Evolutionary conservation across 805 yeast genomes (phyloP).

Genomic region (Kodamaea laetipori): DNA sequence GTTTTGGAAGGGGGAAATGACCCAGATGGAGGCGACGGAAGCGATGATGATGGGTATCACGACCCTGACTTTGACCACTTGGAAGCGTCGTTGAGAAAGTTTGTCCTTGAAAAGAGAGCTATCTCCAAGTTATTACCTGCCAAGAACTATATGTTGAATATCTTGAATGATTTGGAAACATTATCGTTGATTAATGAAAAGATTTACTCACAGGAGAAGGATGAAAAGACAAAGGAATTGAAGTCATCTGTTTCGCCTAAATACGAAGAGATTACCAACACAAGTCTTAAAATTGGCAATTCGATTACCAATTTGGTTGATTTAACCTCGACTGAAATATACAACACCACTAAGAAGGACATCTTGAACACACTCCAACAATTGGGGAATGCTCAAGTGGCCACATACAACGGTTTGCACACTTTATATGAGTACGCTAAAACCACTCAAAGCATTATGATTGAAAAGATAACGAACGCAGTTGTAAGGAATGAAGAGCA

Average conservation of each 20-base stretch:
- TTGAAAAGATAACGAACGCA: constrained; percentile 61
- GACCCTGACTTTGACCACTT: constrained; percentile 77
- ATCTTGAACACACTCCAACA: constrained; percentile 54
- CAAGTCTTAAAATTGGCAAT: constrained; percentile 58
- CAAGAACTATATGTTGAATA: constrained; percentile 74
- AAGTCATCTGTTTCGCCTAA: constrained; percentile 58
- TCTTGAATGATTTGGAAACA: constrained; percentile 62
- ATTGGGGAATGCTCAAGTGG: constrained; percentile 53
- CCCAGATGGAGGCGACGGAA: constrained; percentile 36
- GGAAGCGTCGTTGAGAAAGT: constrained; percentile 82
- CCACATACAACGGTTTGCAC: constrained; percentile 63
- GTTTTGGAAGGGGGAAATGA: constrained; percentile 36
- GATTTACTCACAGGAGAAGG: constrained; percentile 53
- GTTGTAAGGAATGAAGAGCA: constrained; percentile 65
- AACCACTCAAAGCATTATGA: constrained; percentile 67
- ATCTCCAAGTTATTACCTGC: constrained; percentile 91
- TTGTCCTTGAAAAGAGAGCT: constrained; percentile 86
- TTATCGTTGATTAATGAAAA: constrained; percentile 65
- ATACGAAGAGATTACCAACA: constrained; percentile 53
- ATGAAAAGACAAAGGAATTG: constrained; percentile 50
- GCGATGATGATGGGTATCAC: constrained; percentile 28
- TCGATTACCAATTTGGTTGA: constrained; percentile 67
- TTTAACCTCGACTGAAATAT: constrained; percentile 54
- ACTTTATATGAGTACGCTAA: constrained; percentile 68
- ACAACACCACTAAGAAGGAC: constrained; percentile 57